Evolutionary conservation across 1,284 basidiomycete genomes (phyloP).

Genomic region (Butyriboletus appendiculatus): DNA sequence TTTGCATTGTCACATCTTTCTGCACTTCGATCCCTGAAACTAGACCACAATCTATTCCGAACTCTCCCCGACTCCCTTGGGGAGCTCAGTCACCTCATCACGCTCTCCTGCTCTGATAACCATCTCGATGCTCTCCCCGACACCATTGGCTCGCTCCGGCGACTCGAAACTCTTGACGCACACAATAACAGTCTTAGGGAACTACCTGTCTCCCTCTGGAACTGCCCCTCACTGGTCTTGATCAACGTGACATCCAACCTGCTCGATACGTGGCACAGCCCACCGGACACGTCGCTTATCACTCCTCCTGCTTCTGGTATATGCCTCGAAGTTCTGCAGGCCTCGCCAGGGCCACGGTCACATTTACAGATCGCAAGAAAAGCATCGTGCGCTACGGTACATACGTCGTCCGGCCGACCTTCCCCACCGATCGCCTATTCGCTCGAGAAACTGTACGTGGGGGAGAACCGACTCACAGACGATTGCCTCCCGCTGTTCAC

Average conservation of each 20-base stretch:
- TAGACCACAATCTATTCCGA: conserved; percentile 90
- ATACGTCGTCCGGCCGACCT: conserved; percentile 27
- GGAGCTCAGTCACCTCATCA: conserved; percentile 68
- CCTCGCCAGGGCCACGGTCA: conserved; percentile 14
- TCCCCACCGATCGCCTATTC: conserved; percentile 73
- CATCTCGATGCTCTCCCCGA: conserved; percentile 78
- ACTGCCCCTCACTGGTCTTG: conserved; percentile 70
- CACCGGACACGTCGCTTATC: conserved; percentile 36
- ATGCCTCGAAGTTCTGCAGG: conserved; percentile 23
- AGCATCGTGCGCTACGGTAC: conserved; percentile 24
- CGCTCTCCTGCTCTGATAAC: conserved; percentile 90
- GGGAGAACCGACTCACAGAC: conserved; percentile 89
- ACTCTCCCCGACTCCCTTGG: conserved; percentile 83
- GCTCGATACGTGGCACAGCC: conserved; percentile 73
- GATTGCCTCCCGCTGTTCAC: conserved; percentile 79
- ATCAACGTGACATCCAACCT: conserved; percentile 94
- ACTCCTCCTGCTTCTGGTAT: conserved; percentile 12
- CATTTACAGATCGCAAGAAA: conserved; percentile 28
- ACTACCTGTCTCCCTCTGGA: conserved; percentile 83
- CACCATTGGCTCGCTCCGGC: conserved; percentile 77
- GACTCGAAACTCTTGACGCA: conserved; percentile 79
- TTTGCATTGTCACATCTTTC: conserved; percentile 70
- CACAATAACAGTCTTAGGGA: conserved; percentile 91
- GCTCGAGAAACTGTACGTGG: conserved; percentile 80
- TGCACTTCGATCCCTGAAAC: conserved; percentile 69